Base-by-base conservation (phyloP, 768 basidiomycete species). In the Kwoniella heveanensis region DNA sequence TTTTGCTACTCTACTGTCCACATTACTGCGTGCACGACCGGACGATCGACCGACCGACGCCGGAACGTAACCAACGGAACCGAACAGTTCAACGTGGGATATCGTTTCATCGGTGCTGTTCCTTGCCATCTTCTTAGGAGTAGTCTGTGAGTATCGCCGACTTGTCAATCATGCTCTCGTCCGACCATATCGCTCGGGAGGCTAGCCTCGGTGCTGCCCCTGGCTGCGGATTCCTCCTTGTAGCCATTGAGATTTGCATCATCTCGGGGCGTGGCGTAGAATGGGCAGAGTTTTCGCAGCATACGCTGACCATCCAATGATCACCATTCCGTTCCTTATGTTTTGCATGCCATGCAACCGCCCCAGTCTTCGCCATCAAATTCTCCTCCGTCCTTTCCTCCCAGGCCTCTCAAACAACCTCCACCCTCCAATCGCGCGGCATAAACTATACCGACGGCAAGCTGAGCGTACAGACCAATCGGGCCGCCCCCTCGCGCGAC, bases 101-200 rank as follows among this genome's bases (percentile, higher is more conserved):
- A 66, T 73, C 53, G 51, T 73, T 37, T 67, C 68, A 5, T 71
- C 74, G 24, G 54, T 63, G 3, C 30, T 74, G 21, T 60, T 68
- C 30, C 62, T 76, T 13, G 57, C 66, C 24, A 62, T 72, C 50
- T 73, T 73, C 58, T 65, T 76, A 17, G 74, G 64, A 25, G 65
- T 67, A 17, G 72, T 72, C 21, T 76, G 74, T 76, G 52, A 66
- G 74, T 75, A 53, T 22, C 22, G 6, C 37, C 48, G 27, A 10
- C 17, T 26, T 56, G 17, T 32, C 32, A 32, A 32, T 32, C 32
- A 32, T 32, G 32, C 32, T n/a, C n/a, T n/a, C n/a, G n/a, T n/a
- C n/a, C n/a, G n/a, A n/a, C n/a, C n/a, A n/a, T n/a, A n/a, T n/a
- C n/a, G n/a, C n/a, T n/a, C n/a, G n/a, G n/a, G n/a, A n/a, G n/a